Conservation (phyloP, 495 filamentous ascomycete genomes). For the Hyaloscypha variabilis region DNA sequence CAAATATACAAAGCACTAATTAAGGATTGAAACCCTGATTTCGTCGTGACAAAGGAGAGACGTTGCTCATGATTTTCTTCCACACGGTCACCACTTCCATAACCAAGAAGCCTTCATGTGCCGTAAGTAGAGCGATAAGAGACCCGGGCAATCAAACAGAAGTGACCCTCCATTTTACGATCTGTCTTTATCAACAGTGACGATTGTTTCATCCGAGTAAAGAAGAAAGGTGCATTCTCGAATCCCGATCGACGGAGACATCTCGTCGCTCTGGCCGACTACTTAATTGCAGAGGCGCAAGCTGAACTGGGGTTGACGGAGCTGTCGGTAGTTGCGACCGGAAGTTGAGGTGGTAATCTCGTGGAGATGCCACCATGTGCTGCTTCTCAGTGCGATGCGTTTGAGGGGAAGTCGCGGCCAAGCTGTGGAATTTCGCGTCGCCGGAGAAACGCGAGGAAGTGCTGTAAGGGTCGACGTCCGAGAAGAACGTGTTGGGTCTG, state of each 20-base stretch:
- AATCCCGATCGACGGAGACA: conserved; percentile 23
- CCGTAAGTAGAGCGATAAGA: not conserved
- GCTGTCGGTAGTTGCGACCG: conserved; percentile 23
- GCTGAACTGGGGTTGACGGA: conserved; percentile 28
- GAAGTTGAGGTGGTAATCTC: conserved; percentile 21
- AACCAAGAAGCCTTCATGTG: not conserved
- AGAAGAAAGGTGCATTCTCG: conserved; percentile 32
- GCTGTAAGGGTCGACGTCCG: conserved; percentile 19
- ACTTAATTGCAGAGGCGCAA: conserved; percentile 27
- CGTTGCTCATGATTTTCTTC: conserved; percentile 23
- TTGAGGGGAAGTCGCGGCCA: conserved; percentile 1
- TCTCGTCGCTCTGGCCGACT: conserved; percentile 8
- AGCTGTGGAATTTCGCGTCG: conserved; percentile 17
- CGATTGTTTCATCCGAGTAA: conserved; percentile 20
- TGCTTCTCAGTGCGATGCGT: conserved; percentile 2
- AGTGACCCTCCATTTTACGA: not conserved
- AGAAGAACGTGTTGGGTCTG: conserved; percentile 18
- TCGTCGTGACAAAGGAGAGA: conserved; percentile 15
- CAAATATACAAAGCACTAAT: conserved; percentile 29
- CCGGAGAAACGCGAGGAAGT: conserved; percentile 18
- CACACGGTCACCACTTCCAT: not conserved
- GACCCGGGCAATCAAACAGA: not conserved
- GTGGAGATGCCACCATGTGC: conserved; percentile 1
- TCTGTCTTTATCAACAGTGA: not conserved
- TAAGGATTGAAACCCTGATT: not conserved